phyloP scores from a whole-genome alignment of 192 early-diverging fungal species.

The Jimgerdemannia lactiflua region DNA sequence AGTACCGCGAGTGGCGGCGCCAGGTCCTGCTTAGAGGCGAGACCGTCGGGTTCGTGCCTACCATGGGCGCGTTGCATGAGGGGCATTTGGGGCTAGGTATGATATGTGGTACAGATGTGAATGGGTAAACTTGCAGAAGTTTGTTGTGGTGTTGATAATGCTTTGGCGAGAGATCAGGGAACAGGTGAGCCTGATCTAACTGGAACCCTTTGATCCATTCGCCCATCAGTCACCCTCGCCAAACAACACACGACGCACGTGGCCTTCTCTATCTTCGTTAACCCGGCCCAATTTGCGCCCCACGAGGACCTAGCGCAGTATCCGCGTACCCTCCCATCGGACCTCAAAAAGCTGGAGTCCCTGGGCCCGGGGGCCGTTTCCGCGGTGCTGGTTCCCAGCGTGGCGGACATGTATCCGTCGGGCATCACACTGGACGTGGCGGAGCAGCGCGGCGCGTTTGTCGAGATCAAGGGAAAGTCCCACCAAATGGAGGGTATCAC shows the following conservation, averaged over 20 bases:
- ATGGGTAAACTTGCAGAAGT: too few species aligned
- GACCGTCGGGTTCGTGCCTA: slow-evolving; percentile 91
- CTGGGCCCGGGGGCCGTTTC: slow-evolving; percentile 42
- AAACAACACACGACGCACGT: slow-evolving; percentile 62
- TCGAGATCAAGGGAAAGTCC: slow-evolving; percentile 84
- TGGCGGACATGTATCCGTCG: slow-evolving; percentile 89
- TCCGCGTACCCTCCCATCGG: slow-evolving; percentile 79
- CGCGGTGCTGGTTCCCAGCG: slow-evolving; percentile 61
- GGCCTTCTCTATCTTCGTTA: slow-evolving; percentile 92
- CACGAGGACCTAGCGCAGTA: slow-evolving; percentile 91
- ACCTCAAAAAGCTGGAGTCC: slow-evolving; percentile 65
- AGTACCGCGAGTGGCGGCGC: slow-evolving; percentile 71
- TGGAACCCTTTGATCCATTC: slow-evolving; percentile 1
- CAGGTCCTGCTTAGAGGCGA: slow-evolving; percentile 44
- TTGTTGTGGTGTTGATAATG: neutral
- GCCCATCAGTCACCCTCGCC: slow-evolving; percentile 45
- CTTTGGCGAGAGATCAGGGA: too few species aligned
- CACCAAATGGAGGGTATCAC: slow-evolving; percentile 93
- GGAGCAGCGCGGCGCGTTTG: slow-evolving; percentile 87
- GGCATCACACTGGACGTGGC: slow-evolving; percentile 81
- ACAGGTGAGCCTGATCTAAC: neutral
- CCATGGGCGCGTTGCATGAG: slow-evolving; percentile 96
- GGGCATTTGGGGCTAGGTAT: slow-evolving; percentile 83
- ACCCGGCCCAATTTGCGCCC: slow-evolving; percentile 98
- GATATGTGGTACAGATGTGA: too few species aligned